Evolutionary conservation across 2,329 filamentous ascomycete species (phyloP).

Genomic region (Cladosporium sp.): DNA sequence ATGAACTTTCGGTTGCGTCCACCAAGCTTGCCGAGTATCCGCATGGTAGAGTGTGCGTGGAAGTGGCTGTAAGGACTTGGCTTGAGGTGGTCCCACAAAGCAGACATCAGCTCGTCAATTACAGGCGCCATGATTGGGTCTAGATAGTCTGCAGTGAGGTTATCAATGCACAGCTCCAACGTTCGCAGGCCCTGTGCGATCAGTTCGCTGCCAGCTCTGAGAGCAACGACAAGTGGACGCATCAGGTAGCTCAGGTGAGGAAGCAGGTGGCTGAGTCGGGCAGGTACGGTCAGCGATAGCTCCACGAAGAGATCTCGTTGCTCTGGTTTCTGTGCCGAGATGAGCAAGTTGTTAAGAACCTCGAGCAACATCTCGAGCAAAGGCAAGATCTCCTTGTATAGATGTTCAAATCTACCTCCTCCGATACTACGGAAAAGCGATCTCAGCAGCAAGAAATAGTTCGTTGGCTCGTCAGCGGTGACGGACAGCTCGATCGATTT

Average conservation of each 20-base stretch:
- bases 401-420: slow-evolving; percentile 92
- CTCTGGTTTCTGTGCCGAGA: slow-evolving; percentile 84
- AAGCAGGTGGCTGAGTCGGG: slow-evolving; percentile 86
- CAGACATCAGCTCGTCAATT: slow-evolving; percentile 98
- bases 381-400: slow-evolving; percentile 97
- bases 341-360: slow-evolving; percentile 89
- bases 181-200: slow-evolving; percentile 93
- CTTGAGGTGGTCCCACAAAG: slow-evolving; percentile 90
- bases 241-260: slow-evolving; percentile 96
- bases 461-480: slow-evolving; percentile 95
- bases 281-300: slow-evolving; percentile 91
- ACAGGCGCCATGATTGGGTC: slow-evolving; percentile 99
- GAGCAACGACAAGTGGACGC: slow-evolving; percentile 92
- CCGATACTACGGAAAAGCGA: slow-evolving; percentile 96
- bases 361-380: slow-evolving; percentile 96
- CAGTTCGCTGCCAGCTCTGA: slow-evolving; percentile 80
- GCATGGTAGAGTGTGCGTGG: slow-evolving; percentile 95
- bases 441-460: slow-evolving; percentile 91
- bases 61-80: slow-evolving; percentile 96
- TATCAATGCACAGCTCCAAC: slow-evolving; percentile 94
- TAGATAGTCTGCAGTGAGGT: slow-evolving; percentile 94
- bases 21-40: slow-evolving; percentile 93
- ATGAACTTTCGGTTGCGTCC: slow-evolving; percentile 95
- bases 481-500: slow-evolving; percentile 96
- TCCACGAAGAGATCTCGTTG: slow-evolving; percentile 97